phyloP scores from a whole-genome alignment of 2,329 filamentous ascomycete genomes.

The Thermomyces lanuginosus region DNA sequence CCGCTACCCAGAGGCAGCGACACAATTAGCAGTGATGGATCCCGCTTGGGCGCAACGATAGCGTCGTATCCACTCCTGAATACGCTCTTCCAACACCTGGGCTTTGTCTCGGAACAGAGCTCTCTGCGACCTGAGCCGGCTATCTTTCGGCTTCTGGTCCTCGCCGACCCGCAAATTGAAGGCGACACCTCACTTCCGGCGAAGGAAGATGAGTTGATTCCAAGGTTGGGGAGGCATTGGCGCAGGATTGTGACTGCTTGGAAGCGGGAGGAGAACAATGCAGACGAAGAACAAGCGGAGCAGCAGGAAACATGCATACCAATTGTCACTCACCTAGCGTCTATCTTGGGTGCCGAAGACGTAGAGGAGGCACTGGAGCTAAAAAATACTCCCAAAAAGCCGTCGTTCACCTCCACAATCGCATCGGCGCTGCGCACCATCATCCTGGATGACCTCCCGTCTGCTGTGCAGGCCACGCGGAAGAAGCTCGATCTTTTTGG shows the following conservation, averaged over 20 bases:
- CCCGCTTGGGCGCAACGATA: constrained; percentile 6
- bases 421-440: constrained; percentile 20
- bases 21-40: constrained; percentile 4
- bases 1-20: constrained; percentile 32
- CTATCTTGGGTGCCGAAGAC: not conserved
- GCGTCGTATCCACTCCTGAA: constrained; percentile 14
- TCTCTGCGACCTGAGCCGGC: constrained; percentile 28
- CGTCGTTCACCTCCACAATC: constrained; percentile 11
- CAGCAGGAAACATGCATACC: too few species aligned
- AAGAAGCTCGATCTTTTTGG: constrained; percentile 80
- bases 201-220: constrained; percentile 29
- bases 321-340: not conserved
- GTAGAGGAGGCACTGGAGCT: too few species aligned
- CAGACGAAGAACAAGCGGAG: not conserved
- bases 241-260: constrained; percentile 7
- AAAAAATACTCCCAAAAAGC: not conserved
- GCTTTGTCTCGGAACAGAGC: constrained; percentile 2
- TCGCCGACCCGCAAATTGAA: constrained; percentile 87
- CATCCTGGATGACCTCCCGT: constrained; percentile 50
- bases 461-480: constrained; percentile 47
- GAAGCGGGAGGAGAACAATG: constrained; percentile 3
- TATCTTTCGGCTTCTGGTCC: constrained; percentile 70
- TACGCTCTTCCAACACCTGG: constrained; percentile 23
- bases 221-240: constrained; percentile 26
- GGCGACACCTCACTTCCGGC: constrained; percentile 68